phyloP scores from a whole-genome alignment of 192 early-diverging fungal species.

The Entomortierella lignicola region DNA sequence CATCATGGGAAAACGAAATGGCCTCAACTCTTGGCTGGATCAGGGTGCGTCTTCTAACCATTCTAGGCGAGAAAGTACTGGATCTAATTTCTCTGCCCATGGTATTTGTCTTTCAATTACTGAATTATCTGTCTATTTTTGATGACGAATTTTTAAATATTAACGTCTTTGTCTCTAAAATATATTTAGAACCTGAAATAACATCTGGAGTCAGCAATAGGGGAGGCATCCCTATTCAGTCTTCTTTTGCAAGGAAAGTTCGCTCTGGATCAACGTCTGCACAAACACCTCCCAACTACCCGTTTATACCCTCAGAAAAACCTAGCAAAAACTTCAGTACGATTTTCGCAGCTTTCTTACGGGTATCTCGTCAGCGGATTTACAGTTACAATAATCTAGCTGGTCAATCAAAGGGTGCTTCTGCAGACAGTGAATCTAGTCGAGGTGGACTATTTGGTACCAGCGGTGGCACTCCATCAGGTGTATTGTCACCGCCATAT shows the following conservation, averaged over 20 bases:
- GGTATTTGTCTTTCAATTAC: constrained; percentile 10
- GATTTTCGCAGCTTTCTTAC: constrained; percentile 46
- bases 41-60: constrained; percentile 51
- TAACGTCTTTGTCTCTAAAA: neutral
- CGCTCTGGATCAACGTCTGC: constrained; percentile 12
- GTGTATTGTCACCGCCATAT: constrained; percentile 56
- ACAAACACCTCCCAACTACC: constrained; percentile 23
- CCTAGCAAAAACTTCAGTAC: constrained; percentile 54
- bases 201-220: neutral
- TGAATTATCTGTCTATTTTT: too few species aligned
- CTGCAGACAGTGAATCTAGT: constrained; percentile 15
- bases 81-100: constrained; percentile 58
- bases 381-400: constrained; percentile 54
- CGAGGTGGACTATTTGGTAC: constrained; percentile 26
- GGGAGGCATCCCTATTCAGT: constrained; percentile 30
- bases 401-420: constrained; percentile 38
- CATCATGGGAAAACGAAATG: constrained; percentile 44
- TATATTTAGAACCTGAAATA: constrained; percentile 6
- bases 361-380: constrained; percentile 47
- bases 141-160: neutral
- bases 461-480: constrained; percentile 38
- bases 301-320: constrained; percentile 15
- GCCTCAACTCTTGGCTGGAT: constrained; percentile 49
- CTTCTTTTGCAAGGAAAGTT: constrained; percentile 7
- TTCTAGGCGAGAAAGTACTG: constrained; percentile 57